Evolutionary conservation across 352 stramenopile species (phyloP), one percentile per base, ranked within the genome.

Genomic region (Globisporangium rhizosaccharum): DNA sequence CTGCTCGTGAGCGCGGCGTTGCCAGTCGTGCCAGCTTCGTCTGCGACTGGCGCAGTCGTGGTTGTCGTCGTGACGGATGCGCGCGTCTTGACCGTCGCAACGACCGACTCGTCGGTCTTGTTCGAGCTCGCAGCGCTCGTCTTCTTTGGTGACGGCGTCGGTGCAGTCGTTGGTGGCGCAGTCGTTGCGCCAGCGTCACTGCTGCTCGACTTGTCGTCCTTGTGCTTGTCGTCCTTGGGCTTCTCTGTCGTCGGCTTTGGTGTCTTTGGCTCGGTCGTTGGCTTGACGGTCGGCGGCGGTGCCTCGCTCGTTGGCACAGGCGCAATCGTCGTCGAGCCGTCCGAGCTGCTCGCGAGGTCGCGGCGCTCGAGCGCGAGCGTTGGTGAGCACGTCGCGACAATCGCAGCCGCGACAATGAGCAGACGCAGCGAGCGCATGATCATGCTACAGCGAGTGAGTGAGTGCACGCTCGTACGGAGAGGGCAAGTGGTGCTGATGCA

Each of bases 1-100:
- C 67, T 72, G 33, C 70, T 68, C 44, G 79, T 63, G 50, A 75
- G 56, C 44, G 74, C 72, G 1, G 70, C 62, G 10, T 46, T 28
- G 39, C 69, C 63, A 3, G 17, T 48, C 17, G 68, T 57, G 18
- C 57, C 70, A 5, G 61, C 70, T 28, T 65, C 67, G 3, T 68
- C 62, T 9, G 54, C 36, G 0, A 54, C 62, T 2, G 69, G 66
- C 39, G 71, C 61, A 4, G 66, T 72, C 1, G 66, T 70, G 2
- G 66, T 70, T 2, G 67, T 7, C 0, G 55, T 56, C 14, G 70
- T 53, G 14, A 52, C 47, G 20, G 67, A 54, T 11, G 62, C 61
- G 28, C 61, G 68, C 7, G 37, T 58, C 28, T 72, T 67, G 45
- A 59, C 61, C 18, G 67, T 65, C 33, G 64, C 65, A n/a, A 64